Evolutionary conservation across 1,284 basidiomycete species (phyloP), one percentile per base, ranked within the genome.

Genomic region (Malassezia sp.): DNA sequence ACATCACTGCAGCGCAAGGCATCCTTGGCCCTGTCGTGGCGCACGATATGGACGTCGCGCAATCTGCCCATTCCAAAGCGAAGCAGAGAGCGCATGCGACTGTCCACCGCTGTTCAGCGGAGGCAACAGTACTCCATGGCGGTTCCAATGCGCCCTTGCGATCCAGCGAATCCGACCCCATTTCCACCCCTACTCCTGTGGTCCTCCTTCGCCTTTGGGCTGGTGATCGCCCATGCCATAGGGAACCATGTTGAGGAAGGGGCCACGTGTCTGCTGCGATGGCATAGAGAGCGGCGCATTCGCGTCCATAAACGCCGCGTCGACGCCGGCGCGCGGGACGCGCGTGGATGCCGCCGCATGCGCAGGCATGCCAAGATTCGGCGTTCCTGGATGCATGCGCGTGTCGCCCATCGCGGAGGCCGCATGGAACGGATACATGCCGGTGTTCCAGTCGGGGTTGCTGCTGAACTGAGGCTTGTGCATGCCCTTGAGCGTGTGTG

Each of bases 181-280:
- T n/a, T n/a, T n/a, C n/a, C n/a, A n/a, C 6, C 20, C 28, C 22
- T 49, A 49, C 31, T 49, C 46, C 18, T 23, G 32, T 2, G 39
- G 22, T 10, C 27, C 36, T 8, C 15, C 11, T 12, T 43, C 36
- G n/a, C 30, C 36, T 34, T 50, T 50, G 9, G 27, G 23, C 32
- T 43, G 12, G 10, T 17, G 12, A 7, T 43, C 42, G 26, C 36
- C 38, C 27, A 50, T 45, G 26, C 42, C 15, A 22, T 50, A 50
- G 9, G 48, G 42, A 27, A 50, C 36, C 48, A 50, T 50, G 23
- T 45, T 50, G 22, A 50, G 31, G 12, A 44, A 45, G 5, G 31
- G n/a, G 28, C 37, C 28, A 20, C 48, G 48, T 8, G 30, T 15
- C 9, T 26, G 32, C 15, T 21, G 43, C 9, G 35, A 8, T 2